Base-by-base conservation (phyloP, 805 yeast genomes). In the Lachancea quebecensis region DNA sequence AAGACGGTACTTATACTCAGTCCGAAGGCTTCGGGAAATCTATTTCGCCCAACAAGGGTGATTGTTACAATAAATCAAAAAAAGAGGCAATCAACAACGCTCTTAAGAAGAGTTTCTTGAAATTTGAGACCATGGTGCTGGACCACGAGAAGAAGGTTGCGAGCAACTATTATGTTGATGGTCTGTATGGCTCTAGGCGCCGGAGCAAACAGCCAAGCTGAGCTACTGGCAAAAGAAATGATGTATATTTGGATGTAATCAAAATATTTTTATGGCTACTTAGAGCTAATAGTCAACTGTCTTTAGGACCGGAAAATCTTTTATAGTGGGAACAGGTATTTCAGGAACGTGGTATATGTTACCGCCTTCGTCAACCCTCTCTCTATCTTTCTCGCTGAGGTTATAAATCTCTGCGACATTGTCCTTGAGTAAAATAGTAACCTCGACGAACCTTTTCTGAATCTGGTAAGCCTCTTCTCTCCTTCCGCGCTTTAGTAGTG, bases 61-160 rank as follows among this genome's bases (percentile, higher is more conserved):
- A 77, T 67, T 91, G 95, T 0, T 82, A 76, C 59, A 87, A 79
- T 44, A 88, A 85, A 58, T 84, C 95, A 46, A 81, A 79, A 60
- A 85, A 87, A 55, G 93, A 85, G 55, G 93, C 95, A 0, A 75
- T 82, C n/a, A 84, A 90, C 0, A 90, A 85, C 61, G 96, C 85
- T 0, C 65, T 84, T 46, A 89, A 88, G 64, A 70, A 93, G 41
- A 82, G 91, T 11, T 68, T 90, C 43, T 69, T 95, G 50, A 81
- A 83, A 51, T 86, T 88, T 57, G 95, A 95, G 33, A 78, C 82
- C 52, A 81, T 85, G 1, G 54, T 69, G 3, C 18, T 55, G 10
- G 62, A 60, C 2, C 69, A 70, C 44, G 72, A 68, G 42, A 44
- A 45, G 2, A 66, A 59, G 42, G 53, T 65, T 7, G 55, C 60